Percentiles rank a stretch among this genome's conserved stretches.
Evolutionary conservation across 192 early-diverging fungal species (phyloP).

Genomic region (Rhizophagus clarus): DNA sequence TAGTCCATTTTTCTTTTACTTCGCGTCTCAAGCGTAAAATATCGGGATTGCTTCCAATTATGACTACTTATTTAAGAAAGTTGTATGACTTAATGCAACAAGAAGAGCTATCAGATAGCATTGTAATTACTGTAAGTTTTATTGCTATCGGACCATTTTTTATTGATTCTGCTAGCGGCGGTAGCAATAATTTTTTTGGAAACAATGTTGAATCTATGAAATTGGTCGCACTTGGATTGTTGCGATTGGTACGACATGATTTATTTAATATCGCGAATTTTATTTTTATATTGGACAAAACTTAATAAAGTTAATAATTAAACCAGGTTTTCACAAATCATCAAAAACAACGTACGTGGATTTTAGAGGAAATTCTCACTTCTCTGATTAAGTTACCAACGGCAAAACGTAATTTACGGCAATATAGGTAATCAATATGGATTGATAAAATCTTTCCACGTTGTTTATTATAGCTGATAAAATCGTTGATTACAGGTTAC

Average conservation of each 20-base stretch:
- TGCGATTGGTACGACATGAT: slow-evolving; percentile 33
- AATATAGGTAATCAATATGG: slow-evolving; percentile 25
- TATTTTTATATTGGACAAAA: background rate
- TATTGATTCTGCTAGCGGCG: slow-evolving; percentile 39
- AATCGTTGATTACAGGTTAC: slow-evolving; percentile 31
- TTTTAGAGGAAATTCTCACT: slow-evolving; percentile 85
- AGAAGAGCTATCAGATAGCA: slow-evolving; percentile 48
- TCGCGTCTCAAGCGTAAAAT: slow-evolving; percentile 20
- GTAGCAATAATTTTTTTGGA: slow-evolving; percentile 32
- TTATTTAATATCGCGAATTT: background rate
- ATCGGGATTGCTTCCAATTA: slow-evolving; percentile 9
- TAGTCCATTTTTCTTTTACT: background rate
- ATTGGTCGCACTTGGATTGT: slow-evolving; percentile 35
- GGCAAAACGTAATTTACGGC: slow-evolving; percentile 28
- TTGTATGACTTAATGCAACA: slow-evolving; percentile 32
- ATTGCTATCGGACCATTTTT: slow-evolving; percentile 55
- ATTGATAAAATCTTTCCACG: background rate
- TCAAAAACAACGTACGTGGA: slow-evolving; percentile 69
- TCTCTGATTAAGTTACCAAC: slow-evolving; percentile 69
- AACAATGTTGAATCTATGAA: slow-evolving; percentile 34
- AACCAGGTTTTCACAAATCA: slow-evolving; percentile 53
- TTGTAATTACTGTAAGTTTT: slow-evolving; percentile 52
- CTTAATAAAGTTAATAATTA: background rate
- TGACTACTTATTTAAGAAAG: slow-evolving; percentile 29
- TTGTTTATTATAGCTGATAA: background rate